Evolutionary conservation across 108 stramenopile species (phyloP), one percentile per base, ranked within the genome.

Genomic region (Cyclotella baltica): DNA sequence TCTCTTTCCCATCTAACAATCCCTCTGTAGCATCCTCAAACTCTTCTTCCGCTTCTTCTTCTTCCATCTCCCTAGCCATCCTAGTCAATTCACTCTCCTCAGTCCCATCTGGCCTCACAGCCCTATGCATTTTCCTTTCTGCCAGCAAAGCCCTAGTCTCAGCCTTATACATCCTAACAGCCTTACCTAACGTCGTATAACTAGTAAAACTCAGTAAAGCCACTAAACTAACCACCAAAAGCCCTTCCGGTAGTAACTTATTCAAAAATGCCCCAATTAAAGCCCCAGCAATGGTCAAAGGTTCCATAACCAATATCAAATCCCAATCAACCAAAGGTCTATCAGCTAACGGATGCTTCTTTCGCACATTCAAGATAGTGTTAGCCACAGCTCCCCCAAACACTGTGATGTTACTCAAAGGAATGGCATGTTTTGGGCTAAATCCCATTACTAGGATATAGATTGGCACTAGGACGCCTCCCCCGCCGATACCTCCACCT

Each of bases 311-410:
- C 15, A 98, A 64, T 43, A 98, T 92, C 37, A 98, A 84, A 77
- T 98, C 97, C 98, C 98, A 98, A 84, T 98, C 98, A 25, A 98
- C 96, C 22, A 97, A 75, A 0, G 97, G 94, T 61, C 98, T 83
- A 62, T 90, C 87, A 3, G 91, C 91, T 29, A 87, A 69, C 0
- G 98, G 98, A 84, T 98, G 98, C 16, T 96, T 73, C 83, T 96
- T 96, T 35, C 62, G 63, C 3, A 93, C 40, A 75, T 98, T 98
- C 36, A 98, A 51, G 4, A 94, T 52, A 29, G 86, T 87, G 62
- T 93, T 95, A 20, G 94, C 96, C 28, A 97, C 67, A 9, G 96
- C 85, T 18, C 95, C 95, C 25, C 98, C 98, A 29, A 98, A 85
- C 11, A 97, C 96, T 22, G 97, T 98, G 13, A 97, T 91, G 75